A percentile compares a stretch with the other conserved stretches of the same genome.
Conservation (phyloP, 2,329 filamentous ascomycete species). For the Botrytis galanthina region DNA sequence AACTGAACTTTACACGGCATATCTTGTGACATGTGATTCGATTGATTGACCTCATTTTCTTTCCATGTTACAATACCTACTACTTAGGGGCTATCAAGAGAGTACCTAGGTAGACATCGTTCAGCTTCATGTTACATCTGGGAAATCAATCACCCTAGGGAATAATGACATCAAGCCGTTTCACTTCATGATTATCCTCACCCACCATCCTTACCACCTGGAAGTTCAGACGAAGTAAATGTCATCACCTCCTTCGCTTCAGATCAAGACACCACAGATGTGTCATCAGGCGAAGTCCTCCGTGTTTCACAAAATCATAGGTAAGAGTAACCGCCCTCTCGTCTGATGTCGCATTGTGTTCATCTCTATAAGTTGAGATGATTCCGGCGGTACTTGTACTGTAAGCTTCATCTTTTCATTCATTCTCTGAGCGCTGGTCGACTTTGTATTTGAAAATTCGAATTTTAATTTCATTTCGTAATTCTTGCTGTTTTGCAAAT, state of each 20-base stretch:
- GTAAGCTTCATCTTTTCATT: constrained; percentile 1
- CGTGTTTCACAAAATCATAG: constrained; percentile 1
- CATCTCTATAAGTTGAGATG: constrained; percentile 24
- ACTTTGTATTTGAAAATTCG: neutral
- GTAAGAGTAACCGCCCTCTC: neutral
- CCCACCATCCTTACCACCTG: constrained; percentile 13
- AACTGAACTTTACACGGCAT: neutral
- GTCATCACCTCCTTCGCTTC: constrained; percentile 14
- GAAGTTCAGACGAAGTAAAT: constrained; percentile 27
- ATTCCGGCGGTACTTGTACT: neutral
- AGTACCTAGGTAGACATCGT: neutral
- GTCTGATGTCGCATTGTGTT: neutral
- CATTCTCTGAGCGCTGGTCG: constrained; percentile 25
- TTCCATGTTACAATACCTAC: neutral
- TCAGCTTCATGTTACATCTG: neutral
- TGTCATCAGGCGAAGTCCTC: constrained; percentile 6
- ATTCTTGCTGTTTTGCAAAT: neutral
- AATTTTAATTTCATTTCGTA: constrained; percentile 8
- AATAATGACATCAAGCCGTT: neutral
- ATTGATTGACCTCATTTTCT: neutral
- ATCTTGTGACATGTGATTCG: neutral
- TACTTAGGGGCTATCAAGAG: neutral
- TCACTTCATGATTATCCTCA: neutral
- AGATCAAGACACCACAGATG: constrained; percentile 4
- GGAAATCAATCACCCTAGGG: neutral